A percentile compares a stretch with the other conserved stretches of the same genome.
phyloP scores from a whole-genome alignment of 176 grass and related monocot genomes.

The Triticum monococcum region DNA sequence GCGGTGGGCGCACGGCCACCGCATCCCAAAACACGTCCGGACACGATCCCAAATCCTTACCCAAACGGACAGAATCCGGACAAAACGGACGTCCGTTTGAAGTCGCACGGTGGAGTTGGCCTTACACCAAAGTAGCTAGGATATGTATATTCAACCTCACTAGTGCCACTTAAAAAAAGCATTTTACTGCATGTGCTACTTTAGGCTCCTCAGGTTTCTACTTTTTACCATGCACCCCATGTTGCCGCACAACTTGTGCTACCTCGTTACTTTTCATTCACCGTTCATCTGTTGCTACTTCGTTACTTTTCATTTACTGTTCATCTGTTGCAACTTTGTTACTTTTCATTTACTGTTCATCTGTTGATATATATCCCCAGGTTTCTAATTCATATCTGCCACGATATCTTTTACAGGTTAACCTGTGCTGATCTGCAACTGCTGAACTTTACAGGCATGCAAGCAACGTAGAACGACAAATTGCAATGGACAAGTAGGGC shows the following conservation, averaged over 20 bases:
- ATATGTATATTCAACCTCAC: neutral
- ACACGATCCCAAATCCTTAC: too few relatives aligned
- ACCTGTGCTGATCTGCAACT: neutral
- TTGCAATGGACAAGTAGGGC: conserved; percentile 33
- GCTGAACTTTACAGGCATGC: conserved; percentile 16
- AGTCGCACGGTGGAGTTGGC: too few relatives aligned
- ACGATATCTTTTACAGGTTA: neutral
- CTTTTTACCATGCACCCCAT: conserved; percentile 5
- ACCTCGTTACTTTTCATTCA: neutral
- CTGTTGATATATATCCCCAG: neutral
- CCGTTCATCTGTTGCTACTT: neutral
- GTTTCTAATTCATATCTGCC: neutral
- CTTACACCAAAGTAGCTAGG: neutral
- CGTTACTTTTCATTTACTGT: neutral
- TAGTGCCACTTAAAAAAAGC: neutral
- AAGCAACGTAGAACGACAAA: conserved; percentile 32
- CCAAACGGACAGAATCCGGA: too few relatives aligned
- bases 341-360: neutral
- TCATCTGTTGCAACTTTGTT: neutral
- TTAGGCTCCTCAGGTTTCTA: neutral
- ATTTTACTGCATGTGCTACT: neutral
- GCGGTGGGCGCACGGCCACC: too few relatives aligned
- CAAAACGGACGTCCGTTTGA: too few relatives aligned
- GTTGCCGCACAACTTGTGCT: neutral
- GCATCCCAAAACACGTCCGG: too few relatives aligned